phyloP scores from a whole-genome alignment of 495 filamentous ascomycete species.

The Talaromyces trachyspermus region DNA sequence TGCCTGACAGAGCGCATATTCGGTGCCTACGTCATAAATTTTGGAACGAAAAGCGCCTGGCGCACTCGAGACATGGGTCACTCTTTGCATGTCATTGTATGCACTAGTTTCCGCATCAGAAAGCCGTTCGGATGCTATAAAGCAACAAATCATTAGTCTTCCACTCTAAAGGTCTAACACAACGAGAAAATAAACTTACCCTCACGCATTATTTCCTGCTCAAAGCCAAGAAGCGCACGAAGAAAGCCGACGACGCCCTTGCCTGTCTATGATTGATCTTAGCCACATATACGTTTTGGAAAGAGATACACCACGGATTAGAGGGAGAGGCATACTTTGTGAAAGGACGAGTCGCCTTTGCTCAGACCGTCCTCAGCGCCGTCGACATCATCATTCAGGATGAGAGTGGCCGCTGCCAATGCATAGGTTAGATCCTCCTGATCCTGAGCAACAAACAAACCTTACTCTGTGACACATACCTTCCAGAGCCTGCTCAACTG shows the following conservation, averaged over 20 bases:
- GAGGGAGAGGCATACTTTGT: conserved; percentile 48
- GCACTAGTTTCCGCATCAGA: conserved; percentile 71
- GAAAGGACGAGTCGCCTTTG: conserved; percentile 77
- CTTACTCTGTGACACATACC: conserved; percentile 30
- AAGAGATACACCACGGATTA: conserved; percentile 9
- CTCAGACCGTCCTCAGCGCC: conserved; percentile 69
- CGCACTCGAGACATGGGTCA: conserved; percentile 44
- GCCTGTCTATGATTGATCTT: conserved; percentile 49
- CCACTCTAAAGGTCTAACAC: background rate
- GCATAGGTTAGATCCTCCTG: conserved; percentile 5
- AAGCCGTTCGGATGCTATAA: conserved; percentile 60
- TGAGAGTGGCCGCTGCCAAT: conserved; percentile 46
- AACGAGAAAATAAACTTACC: conserved; percentile 29
- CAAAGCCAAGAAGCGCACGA: conserved; percentile 80
- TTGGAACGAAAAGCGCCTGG: conserved; percentile 45
- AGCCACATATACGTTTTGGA: background rate
- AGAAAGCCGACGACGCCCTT: conserved; percentile 78
- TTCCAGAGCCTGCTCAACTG: conserved; percentile 59
- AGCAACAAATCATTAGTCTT: conserved; percentile 12
- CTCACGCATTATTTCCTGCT: conserved; percentile 89
- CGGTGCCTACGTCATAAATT: conserved; percentile 75
- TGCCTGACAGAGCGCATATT: conserved; percentile 73
- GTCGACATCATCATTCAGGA: conserved; percentile 93
- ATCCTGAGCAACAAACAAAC: background rate
- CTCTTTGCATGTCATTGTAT: conserved; percentile 70